These are phyloP conservation scores for Coleophoma eucalyptorum DNA, from an alignment of 2,329 filamentous ascomycete genomes.

Conservation along the genomic window DNA sequence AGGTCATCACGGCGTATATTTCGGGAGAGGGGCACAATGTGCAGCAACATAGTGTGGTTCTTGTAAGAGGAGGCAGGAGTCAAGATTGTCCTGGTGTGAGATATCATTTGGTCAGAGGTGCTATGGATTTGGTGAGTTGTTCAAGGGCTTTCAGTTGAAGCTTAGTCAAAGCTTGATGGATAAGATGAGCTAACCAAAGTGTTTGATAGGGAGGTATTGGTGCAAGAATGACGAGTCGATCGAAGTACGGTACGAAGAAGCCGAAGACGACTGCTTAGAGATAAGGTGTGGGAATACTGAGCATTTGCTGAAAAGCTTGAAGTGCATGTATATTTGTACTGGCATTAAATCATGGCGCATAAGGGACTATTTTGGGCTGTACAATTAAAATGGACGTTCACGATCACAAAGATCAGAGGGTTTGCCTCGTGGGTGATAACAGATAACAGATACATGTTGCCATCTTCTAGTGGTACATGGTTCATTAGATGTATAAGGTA, in stretches of 20 bases:
- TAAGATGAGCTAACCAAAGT: constrained; percentile 4
- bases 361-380: no score
- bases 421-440: no score
- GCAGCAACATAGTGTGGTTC: constrained; percentile 95
- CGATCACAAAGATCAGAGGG: no score
- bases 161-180: not conserved
- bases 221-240: constrained; percentile 77
- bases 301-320: not conserved
- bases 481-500: no score
- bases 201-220: constrained; percentile 76
- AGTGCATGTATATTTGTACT: not conserved
- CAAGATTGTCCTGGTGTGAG: constrained; percentile 99
- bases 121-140: constrained; percentile 80
- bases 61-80: constrained; percentile 86
- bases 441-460: no score
- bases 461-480: no score
- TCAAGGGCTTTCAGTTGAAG: not conserved
- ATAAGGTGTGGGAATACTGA: not conserved
- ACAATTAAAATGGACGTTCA: no score
- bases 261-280: constrained; percentile 63
- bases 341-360: no score
- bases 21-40: constrained; percentile 98
- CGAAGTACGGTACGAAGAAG: constrained; percentile 99
- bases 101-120: constrained; percentile 89
- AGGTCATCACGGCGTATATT: constrained; percentile 88